phyloP scores from a whole-genome alignment of 1,139 yeast species.

The Ogataea hybrid region DNA sequence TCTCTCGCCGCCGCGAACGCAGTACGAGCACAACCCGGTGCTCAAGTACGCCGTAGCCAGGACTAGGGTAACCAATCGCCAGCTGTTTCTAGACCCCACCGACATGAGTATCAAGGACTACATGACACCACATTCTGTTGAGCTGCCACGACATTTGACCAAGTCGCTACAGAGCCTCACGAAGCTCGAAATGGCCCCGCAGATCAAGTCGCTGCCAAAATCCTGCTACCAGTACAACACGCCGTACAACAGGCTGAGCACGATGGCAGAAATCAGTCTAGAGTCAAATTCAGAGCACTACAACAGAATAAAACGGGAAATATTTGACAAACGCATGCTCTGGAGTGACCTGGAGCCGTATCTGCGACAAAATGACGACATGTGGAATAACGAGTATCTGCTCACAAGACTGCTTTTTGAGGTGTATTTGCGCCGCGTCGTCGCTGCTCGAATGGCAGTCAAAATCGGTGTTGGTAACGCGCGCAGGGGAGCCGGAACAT shows the following conservation, averaged over 20 bases:
- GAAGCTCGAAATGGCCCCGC: conserved; percentile 9
- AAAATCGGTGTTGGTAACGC: conserved; percentile 24
- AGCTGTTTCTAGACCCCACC: conserved; percentile 15
- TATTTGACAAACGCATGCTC: conserved; percentile 16
- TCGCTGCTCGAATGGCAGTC: conserved; percentile 27
- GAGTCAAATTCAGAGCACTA: conserved; percentile 28
- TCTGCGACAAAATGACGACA: conserved; percentile 15
- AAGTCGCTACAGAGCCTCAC: conserved; percentile 7
- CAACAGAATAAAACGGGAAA: conserved; percentile 14
- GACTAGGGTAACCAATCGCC: conserved; percentile 8
- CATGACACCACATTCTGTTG: conserved; percentile 5
- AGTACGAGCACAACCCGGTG: conserved; percentile 20
- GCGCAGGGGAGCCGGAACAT: conserved; percentile 14
- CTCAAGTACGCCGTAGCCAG: conserved; percentile 19
- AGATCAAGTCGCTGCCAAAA: conserved; percentile 10
- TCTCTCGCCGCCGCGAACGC: conserved; percentile 9
- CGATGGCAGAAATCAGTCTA: conserved; percentile 27
- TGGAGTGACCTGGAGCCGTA: conserved; percentile 19
- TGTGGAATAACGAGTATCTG: conserved; percentile 26
- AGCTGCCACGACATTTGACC: conserved; percentile 6
- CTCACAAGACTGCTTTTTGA: conserved; percentile 27
- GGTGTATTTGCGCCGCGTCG: conserved; percentile 28
- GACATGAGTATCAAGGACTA: conserved; percentile 16
- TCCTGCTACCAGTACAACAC: conserved; percentile 6
- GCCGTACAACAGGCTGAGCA: conserved; percentile 20